Base-by-base conservation (phyloP, 345 rosid species). In the Brassica nigra region DNA sequence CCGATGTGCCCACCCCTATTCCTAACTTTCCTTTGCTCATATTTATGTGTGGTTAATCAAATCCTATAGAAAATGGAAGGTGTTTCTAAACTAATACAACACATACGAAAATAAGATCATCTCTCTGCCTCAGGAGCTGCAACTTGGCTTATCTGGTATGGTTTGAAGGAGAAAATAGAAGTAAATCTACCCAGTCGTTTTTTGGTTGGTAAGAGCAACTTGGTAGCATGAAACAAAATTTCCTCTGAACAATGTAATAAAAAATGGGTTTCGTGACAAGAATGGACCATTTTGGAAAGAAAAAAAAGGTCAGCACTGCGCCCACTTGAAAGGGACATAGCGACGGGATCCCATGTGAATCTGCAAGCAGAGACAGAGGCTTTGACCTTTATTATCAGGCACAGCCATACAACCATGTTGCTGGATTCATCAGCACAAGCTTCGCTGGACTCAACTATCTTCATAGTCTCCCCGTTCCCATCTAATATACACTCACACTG, bases 331-430 rank as follows among this genome's bases (percentile, higher is more conserved):
- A 79, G 70, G 15, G 74, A 67, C 78, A 61, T 62, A 44, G 47
- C 78, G 18, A 80, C 33, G 75, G 78, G 79, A 37, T 71, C 83
- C 71, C 83, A 80, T 70, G 73, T 75, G 83, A 80, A 70, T 70
- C 76, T 75, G 79, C 72, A 70, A 69, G 67, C 62, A 80, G 30
- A 75, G 72, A 70, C 79, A 80, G 71, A 75, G 15, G 72, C 61
- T 75, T 80, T 75, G 79, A 75, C 79, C 31, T 69, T 68, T 71
- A 75, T 70, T 75, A 75, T 54, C 66, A 80, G 63, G 52, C 79
- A 73, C 27, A 74, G 37, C 42, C 66, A 23, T 62, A 61, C 52
- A 62, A 76, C 76, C 66, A 75, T 75, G 76, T 79, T n/a, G n/a
- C n/a, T n/a, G n/a, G 82, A 67, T 72, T 72, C 73, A 72, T 14